phyloP scores from a whole-genome alignment of 2,329 filamentous ascomycete genomes.

The Gliomastix tumulicola region DNA sequence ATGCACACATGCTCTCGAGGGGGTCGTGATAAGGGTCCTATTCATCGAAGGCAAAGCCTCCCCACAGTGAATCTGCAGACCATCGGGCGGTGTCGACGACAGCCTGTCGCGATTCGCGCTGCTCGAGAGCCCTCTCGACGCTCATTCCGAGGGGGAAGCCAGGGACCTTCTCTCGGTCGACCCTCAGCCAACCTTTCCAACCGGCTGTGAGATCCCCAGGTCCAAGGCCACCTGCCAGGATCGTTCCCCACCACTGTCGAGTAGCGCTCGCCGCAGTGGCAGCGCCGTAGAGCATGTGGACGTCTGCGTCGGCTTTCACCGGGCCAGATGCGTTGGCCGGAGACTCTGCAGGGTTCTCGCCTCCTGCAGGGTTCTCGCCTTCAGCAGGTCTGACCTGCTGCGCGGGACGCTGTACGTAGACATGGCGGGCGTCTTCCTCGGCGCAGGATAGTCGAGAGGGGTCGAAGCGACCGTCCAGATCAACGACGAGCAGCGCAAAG shows the following conservation, averaged over 20 bases:
- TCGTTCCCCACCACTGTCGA: constrained; percentile 51
- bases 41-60: constrained; percentile 34
- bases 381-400: constrained; percentile 6
- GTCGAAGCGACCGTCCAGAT: constrained; percentile 49
- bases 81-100: constrained; percentile 36
- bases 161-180: constrained; percentile 34
- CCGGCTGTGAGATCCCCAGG: constrained; percentile 21
- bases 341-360: neutral
- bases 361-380: neutral
- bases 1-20: too few species aligned
- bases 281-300: constrained; percentile 43
- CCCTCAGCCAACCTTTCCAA: constrained; percentile 44
- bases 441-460: constrained; percentile 33
- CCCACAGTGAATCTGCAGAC: constrained; percentile 42
- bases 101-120: constrained; percentile 27
- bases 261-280: constrained; percentile 28
- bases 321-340: constrained; percentile 7
- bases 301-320: constrained; percentile 30
- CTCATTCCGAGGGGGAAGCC: constrained; percentile 30
- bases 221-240: constrained; percentile 38
- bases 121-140: constrained; percentile 35
- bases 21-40: too few species aligned
- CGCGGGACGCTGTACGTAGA: constrained; percentile 40
- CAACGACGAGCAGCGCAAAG: constrained; percentile 46
- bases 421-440: constrained; percentile 34